Conservation (phyloP, 2,329 filamentous ascomycete species). For the Paecilomyces fulvus region DNA sequence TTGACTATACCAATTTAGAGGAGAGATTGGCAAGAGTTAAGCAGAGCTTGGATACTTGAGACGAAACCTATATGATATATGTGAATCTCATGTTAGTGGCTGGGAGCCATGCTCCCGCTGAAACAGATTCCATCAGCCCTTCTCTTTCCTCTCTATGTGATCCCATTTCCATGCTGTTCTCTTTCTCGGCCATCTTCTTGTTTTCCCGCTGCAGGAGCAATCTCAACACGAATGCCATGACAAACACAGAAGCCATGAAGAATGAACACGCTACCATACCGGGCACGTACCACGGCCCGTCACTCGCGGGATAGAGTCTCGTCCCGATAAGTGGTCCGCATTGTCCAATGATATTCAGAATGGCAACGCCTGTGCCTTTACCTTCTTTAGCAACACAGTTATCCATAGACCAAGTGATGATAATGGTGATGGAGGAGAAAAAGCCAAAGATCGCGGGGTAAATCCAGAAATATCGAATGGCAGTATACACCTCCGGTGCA, state of each 20-base stretch:
- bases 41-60: background rate
- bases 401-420: slow-evolving; percentile 83
- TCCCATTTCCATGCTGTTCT: slow-evolving; percentile 10
- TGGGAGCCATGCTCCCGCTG: background rate
- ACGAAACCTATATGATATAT: background rate
- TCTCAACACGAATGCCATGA: slow-evolving; percentile 48
- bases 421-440: slow-evolving; percentile 73
- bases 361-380: slow-evolving; percentile 67
- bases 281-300: slow-evolving; percentile 53
- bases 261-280: slow-evolving; percentile 57
- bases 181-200: slow-evolving; percentile 24
- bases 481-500: slow-evolving; percentile 22
- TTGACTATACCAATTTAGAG: background rate
- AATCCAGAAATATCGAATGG: slow-evolving; percentile 60
- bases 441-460: slow-evolving; percentile 75
- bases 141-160: slow-evolving; percentile 6
- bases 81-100: background rate
- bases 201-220: slow-evolving; percentile 48
- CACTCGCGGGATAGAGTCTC: slow-evolving; percentile 51
- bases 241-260: slow-evolving; percentile 55
- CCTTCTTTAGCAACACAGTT: slow-evolving; percentile 64
- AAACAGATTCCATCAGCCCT: slow-evolving; percentile 3
- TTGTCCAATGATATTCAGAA: slow-evolving; percentile 76
- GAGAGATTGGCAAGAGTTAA: background rate
- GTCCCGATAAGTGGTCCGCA: slow-evolving; percentile 66